Evolutionary conservation across 306 rosid genomes (phyloP), one percentile per base, ranked within the genome.

Genomic region (Arachis stenosperma): DNA sequence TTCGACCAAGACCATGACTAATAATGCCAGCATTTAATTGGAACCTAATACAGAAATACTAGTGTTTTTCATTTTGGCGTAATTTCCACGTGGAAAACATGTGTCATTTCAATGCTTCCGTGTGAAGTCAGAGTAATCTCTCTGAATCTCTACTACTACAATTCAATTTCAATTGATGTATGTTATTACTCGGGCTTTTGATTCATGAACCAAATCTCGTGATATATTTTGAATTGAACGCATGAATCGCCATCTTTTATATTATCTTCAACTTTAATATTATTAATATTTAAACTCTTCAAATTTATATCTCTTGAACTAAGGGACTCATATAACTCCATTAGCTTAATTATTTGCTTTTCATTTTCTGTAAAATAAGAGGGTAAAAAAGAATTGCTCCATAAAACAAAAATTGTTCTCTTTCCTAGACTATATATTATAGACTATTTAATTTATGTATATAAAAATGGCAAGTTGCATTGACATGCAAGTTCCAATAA

Each of bases 31-130:
- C 42, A 9, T 60, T 55, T 13, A 39, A 46, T 65, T 54, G 39
- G 71, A 30, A 6, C 8, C 3, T 12, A 30, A n/a, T n/a, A n/a
- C n/a, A n/a, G n/a, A n/a, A n/a, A n/a, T 6, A n/a, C 3, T 22
- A 22, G 27, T 14, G 53, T 8, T 43, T 43, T 29, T 33, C 3
- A 33, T 2, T 33, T 33, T 33, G 37, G 51, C 12, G 27, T 8
- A 40, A 62, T 29, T 30, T 10, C 37, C 52, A 47, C 66, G 17
- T 30, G 58, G 14, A 50, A 81, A 69, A 53, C 56, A 27, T 36
- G 70, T 65, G 47, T 8, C 14, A 57, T n/a, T 37, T 33, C 29
- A 71, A 13, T 37, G 9, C 22, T 40, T 47, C 4, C 37, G 47
- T 39, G 42, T 47, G 70, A 47, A 55, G 43, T 9, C 3, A 44